Percentiles rank a stretch among this genome's conserved stretches.
Conservation (phyloP, 805 yeast genomes). For the Yamadazyma ubonensis region DNA sequence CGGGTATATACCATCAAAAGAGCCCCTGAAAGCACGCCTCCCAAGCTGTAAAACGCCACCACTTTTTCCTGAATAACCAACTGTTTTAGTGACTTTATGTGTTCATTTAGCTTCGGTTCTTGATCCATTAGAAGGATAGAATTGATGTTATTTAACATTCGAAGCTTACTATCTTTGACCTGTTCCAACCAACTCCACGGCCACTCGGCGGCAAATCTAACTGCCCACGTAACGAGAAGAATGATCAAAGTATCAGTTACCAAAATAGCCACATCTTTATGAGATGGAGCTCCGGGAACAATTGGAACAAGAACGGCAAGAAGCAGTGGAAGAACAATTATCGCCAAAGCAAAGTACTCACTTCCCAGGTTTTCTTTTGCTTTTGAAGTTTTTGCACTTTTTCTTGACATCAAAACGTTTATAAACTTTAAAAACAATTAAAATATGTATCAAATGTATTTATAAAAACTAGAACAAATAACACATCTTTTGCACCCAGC, state of each 20-base stretch:
- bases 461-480: too few species aligned
- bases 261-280: constrained; percentile 21
- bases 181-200: constrained; percentile 42
- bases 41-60: constrained; percentile 26
- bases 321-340: constrained; percentile 26
- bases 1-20: constrained; percentile 29
- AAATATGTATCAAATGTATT: neutral
- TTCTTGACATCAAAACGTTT: too few species aligned
- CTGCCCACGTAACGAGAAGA: constrained; percentile 31
- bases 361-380: neutral
- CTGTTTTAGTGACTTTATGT: constrained; percentile 2
- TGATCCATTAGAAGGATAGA: constrained; percentile 12
- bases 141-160: constrained; percentile 18
- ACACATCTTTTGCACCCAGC: neutral
- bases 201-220: constrained; percentile 38
- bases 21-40: constrained; percentile 27
- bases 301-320: constrained; percentile 25
- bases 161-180: constrained; percentile 19
- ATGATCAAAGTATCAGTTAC: constrained; percentile 33
- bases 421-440: too few species aligned
- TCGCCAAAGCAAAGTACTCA: constrained; percentile 19
- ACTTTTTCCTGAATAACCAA: constrained; percentile 10
- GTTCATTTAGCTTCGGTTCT: neutral
- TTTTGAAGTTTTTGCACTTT: too few species aligned
- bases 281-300: constrained; percentile 14